These are phyloP conservation scores for Aspergillus felis DNA, from an alignment of 2,329 filamentous ascomycete genomes.

Conservation along the genomic window DNA sequence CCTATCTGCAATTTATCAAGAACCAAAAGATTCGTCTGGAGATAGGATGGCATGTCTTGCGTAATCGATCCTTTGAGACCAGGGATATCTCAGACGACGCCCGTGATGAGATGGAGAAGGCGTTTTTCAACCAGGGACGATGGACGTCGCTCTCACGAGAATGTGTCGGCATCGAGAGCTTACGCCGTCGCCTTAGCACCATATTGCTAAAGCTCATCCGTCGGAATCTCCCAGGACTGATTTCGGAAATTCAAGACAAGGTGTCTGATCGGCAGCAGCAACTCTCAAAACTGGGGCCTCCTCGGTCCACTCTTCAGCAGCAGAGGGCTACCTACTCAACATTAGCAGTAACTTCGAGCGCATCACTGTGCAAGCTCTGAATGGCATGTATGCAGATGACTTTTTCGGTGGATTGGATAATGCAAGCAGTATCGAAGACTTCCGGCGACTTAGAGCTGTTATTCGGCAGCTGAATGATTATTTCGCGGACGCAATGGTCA, in stretches of 20 bases:
- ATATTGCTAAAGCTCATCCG: constrained; percentile 30
- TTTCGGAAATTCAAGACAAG: constrained; percentile 33
- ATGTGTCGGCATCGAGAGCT: constrained; percentile 29
- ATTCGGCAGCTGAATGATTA: constrained; percentile 23
- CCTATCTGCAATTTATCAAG: constrained; percentile 33
- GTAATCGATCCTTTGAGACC: constrained; percentile 43
- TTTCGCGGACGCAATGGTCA: constrained; percentile 24
- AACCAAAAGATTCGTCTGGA: constrained; percentile 42
- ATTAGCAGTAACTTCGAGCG: constrained; percentile 38
- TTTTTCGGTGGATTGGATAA: constrained; percentile 35
- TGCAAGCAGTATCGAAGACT: constrained; percentile 11
- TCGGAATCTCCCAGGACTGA: constrained; percentile 32
- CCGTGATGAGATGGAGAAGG: constrained; percentile 29
- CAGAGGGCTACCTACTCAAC: constrained; percentile 26
- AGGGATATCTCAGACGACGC: constrained; percentile 16
- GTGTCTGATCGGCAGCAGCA: constrained; percentile 29
- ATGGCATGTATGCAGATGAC: constrained; percentile 38
- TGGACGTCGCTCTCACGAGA: constrained; percentile 23
- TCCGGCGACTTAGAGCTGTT: constrained; percentile 25
- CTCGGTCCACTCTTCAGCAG: constrained; percentile 21
- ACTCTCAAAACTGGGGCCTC: constrained; percentile 21
- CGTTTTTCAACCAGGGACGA: constrained; percentile 30
- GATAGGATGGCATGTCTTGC: constrained; percentile 50
- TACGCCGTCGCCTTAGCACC: constrained; percentile 37
- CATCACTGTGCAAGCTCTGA: constrained; percentile 37